Conservation (phyloP, 2,329 filamentous ascomycete genomes). For the Cladophialophora chaetospira region DNA sequence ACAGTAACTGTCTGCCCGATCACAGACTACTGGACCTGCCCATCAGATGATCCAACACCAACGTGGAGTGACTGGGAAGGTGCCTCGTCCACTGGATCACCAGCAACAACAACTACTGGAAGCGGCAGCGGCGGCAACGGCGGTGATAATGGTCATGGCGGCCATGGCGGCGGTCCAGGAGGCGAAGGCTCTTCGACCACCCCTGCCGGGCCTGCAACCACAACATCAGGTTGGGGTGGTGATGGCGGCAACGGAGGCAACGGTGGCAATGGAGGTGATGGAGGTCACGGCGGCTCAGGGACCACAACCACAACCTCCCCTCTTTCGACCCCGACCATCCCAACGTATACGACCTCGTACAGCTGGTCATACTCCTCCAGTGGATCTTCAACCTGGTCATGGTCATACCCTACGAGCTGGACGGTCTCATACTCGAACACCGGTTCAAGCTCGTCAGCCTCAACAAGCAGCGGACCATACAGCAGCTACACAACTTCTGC, state of each 20-base stretch:
- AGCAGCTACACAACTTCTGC: too few relatives aligned
- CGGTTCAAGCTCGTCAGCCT: neutral
- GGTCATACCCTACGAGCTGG: too few relatives aligned
- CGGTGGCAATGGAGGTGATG: neutral
- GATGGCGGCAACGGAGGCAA: neutral
- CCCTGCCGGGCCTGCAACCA: neutral
- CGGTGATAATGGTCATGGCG: neutral
- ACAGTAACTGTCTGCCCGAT: conserved; percentile 31
- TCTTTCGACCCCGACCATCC: neutral
- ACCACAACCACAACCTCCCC: neutral
- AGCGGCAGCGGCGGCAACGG: neutral
- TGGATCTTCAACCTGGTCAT: too few relatives aligned
- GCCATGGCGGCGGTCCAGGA: neutral
- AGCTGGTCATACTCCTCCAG: too few relatives aligned
- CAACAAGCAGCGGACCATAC: neutral
- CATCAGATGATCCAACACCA: conserved; percentile 18
- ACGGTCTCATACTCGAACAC: too few relatives aligned
- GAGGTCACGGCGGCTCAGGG: neutral
- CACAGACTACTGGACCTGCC: conserved; percentile 27
- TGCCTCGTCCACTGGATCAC: neutral
- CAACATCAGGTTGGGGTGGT: neutral
- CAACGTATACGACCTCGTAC: neutral
- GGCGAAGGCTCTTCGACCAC: neutral
- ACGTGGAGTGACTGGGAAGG: conserved; percentile 4
- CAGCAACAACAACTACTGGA: neutral